Evolutionary conservation across 257 asterid species (phyloP), one percentile per base, ranked within the genome.

Genomic region (Plantago ovata): DNA sequence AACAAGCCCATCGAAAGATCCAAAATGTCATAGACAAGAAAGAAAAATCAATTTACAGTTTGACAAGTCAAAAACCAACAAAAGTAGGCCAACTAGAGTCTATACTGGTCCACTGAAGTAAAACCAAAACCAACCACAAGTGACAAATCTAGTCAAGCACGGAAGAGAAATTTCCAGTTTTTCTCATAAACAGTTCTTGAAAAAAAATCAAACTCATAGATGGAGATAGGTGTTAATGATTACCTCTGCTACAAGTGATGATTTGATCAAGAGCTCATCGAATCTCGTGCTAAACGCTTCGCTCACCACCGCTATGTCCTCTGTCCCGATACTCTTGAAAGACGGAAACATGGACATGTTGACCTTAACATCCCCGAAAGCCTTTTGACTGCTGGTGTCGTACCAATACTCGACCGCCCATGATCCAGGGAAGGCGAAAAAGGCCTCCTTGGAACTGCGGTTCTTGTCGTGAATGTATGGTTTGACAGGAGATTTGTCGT

Each of bases 351-450:
- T 63, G 32, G 77, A 38, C 9, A 41, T 24, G 56, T 79, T 79
- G 54, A 81, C 72, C 77, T 76, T 70, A 38, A 61, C 63, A 60
- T 75, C 95, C 47, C 96, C 96, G 43, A 90, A 90, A 9, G 81
- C 82, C 23, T 59, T 74, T 38, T 53, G 54, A 21, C 58, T 21
- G 22, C 24, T 16, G 18, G 13, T 43, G 16, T 16, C 53, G 72
- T 67, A 80, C 96, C 93, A 84, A 58, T 81, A 77, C 13, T 58
- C 74, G 21, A 65, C 77, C 4, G 78, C 54, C 98, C 96, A 87
- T 1, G 84, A 75, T 49, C 95, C 91, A 0, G 95, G 73, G 56
- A 90, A 90, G 58, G 89, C 85, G 62, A 87, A 83, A 43, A 77
- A 65, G 20, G 75, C 77, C 10, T 84, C 90, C 10, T 60, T 56